Conservation (phyloP, 805 yeast species). For the Komagataella kurtzmanii region DNA sequence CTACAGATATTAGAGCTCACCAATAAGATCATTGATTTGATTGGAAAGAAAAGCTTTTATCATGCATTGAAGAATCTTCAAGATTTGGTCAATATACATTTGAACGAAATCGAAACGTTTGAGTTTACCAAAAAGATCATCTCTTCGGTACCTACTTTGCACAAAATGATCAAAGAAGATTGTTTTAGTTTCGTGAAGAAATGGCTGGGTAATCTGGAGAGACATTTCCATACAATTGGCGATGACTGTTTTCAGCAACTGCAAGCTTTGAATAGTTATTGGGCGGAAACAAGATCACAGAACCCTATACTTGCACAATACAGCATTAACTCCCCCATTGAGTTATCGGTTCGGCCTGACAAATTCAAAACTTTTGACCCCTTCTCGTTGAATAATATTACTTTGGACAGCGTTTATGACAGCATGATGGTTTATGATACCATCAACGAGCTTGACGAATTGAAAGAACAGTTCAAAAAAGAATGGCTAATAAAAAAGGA, state of each 20-base stretch:
- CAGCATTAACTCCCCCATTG: slow-evolving; percentile 80
- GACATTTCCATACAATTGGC: slow-evolving; percentile 48
- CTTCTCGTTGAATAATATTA: slow-evolving; percentile 32
- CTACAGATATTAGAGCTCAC: slow-evolving; percentile 76
- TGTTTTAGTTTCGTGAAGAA: slow-evolving; percentile 52
- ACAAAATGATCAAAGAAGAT: slow-evolving; percentile 60
- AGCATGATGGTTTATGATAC: slow-evolving; percentile 72
- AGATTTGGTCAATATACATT: slow-evolving; percentile 53
- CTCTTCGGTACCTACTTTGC: slow-evolving; percentile 64
- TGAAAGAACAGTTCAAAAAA: slow-evolving; percentile 50
- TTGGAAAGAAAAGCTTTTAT: slow-evolving; percentile 62
- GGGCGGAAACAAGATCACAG: neutral
- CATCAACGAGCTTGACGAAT: slow-evolving; percentile 46
- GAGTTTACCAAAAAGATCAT: slow-evolving; percentile 66
- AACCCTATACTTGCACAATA: slow-evolving; percentile 35
- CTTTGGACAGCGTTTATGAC: slow-evolving; percentile 68
- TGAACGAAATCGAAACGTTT: slow-evolving; percentile 51
- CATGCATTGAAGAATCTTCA: slow-evolving; percentile 78
- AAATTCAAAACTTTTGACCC: slow-evolving; percentile 28
- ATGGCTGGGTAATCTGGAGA: slow-evolving; percentile 53
- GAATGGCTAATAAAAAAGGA: slow-evolving; percentile 65
- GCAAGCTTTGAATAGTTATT: neutral
- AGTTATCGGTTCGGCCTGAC: slow-evolving; percentile 53
- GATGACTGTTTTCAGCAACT: slow-evolving; percentile 9
- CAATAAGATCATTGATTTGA: slow-evolving; percentile 72